These are phyloP conservation scores for Emericellopsis atlantica DNA, from an alignment of 2,329 filamentous ascomycete genomes.

Conservation along the genomic window DNA sequence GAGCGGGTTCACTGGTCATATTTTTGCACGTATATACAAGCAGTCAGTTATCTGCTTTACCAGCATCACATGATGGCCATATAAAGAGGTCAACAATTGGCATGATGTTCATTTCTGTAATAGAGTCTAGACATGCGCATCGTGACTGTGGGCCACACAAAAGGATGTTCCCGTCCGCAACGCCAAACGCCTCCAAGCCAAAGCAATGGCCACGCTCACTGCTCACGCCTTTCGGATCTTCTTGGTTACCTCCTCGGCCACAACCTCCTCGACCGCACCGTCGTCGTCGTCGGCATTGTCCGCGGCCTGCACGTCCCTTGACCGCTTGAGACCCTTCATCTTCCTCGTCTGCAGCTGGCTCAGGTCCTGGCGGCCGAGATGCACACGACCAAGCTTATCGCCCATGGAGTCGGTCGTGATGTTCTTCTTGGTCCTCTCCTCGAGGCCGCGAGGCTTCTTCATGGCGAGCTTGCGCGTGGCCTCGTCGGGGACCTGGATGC, in stretches of 20 bases:
- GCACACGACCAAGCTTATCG: conserved; percentile 91
- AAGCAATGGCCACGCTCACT: neutral
- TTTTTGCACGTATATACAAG: no score
- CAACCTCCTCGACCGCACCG: conserved; percentile 1
- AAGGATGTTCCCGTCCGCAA: neutral
- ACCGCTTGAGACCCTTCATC: conserved; percentile 97
- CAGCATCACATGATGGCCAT: no score
- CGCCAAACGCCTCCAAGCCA: neutral
- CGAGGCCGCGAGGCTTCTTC: conserved; percentile 65
- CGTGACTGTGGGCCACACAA: neutral
- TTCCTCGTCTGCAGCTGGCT: conserved; percentile 83
- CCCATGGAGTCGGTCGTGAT: conserved; percentile 82
- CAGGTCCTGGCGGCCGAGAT: conserved; percentile 83
- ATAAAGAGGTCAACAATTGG: no score
- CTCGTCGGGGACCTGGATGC: conserved; percentile 66
- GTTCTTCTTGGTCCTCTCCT: conserved; percentile 90
- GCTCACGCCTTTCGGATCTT: conserved; percentile 14
- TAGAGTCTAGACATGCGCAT: neutral
- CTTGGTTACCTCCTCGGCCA: conserved; percentile 21
- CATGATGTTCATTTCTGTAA: no score
- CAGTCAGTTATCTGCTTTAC: no score
- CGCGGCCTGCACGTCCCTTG: conserved; percentile 41
- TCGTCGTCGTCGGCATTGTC: conserved; percentile 20
- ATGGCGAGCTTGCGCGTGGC: conserved; percentile 79
- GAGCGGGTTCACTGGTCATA: no score